phyloP scores from a whole-genome alignment of 202 grass and related monocot genomes.

The Bolboschoenoplectus hybrid region DNA sequence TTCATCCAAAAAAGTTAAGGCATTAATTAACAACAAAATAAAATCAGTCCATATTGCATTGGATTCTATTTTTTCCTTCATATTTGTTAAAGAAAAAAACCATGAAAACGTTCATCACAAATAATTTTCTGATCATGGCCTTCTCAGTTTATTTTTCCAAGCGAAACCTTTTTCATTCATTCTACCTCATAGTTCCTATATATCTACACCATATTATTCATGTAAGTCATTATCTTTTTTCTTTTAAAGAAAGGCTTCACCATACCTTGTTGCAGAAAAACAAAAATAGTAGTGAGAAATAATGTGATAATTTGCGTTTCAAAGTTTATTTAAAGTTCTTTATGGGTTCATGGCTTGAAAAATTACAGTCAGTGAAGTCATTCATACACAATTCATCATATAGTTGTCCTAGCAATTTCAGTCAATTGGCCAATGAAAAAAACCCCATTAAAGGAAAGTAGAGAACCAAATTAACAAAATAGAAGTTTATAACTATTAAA shows the following conservation, averaged over 20 bases:
- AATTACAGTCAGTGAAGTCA: not conserved
- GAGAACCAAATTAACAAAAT: not conserved
- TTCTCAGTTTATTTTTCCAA: not conserved
- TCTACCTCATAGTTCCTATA: not conserved
- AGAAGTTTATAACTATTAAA: slow-evolving; percentile 13
- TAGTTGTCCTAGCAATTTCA: not conserved
- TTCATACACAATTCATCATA: not conserved
- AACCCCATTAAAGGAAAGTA: not conserved
- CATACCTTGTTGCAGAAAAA: not conserved
- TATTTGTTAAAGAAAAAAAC: too few relatives aligned
- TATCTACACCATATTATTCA: not conserved
- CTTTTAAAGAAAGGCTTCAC: not conserved
- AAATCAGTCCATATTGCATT: too few relatives aligned
- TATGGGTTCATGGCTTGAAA: not conserved
- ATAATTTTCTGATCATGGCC: not conserved
- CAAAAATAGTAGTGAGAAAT: not conserved
- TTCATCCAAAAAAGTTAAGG: too few relatives aligned
- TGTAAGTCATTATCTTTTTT: not conserved
- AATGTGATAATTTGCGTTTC: not conserved
- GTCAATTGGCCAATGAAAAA: not conserved
- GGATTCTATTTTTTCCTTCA: too few relatives aligned
- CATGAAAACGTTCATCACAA: not conserved
- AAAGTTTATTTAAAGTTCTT: not conserved
- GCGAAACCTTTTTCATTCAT: not conserved
- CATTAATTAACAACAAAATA: too few relatives aligned